A percentile compares a stretch with the other conserved stretches of the same genome.
Conservation (phyloP, 2,329 filamentous ascomycete genomes). For the Aspergillus fumigatus region DNA sequence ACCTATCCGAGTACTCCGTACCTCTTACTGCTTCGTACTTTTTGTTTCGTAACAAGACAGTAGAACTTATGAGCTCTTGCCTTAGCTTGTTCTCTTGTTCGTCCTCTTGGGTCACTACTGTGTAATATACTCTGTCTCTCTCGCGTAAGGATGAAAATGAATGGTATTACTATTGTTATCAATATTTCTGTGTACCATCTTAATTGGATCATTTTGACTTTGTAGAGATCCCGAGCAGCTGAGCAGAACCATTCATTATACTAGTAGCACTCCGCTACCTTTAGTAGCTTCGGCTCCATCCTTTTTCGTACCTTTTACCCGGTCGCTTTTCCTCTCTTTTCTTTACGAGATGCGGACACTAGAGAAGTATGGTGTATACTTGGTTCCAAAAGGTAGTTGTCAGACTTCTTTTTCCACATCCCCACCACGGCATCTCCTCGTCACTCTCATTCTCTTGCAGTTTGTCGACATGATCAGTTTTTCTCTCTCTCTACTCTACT, state of each 20-base stretch:
- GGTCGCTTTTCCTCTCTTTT: background rate
- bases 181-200: background rate
- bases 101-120: background rate
- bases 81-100: background rate
- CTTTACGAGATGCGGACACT: background rate
- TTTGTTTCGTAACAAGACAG: background rate
- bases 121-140: background rate
- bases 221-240: background rate
- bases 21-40: background rate
- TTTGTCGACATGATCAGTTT: background rate
- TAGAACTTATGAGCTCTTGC: background rate
- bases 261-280: background rate
- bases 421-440: background rate
- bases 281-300: too few species aligned
- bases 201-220: background rate
- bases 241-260: too few species aligned
- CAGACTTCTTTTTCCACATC: background rate
- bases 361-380: background rate
- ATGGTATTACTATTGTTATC: background rate
- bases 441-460: constrained; percentile 2
- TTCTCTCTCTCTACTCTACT: constrained; percentile 1
- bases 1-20: background rate
- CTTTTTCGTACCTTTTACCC: background rate
- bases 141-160: too few species aligned
- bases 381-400: background rate